Conservation (phyloP, 495 filamentous ascomycete genomes). For the Xylaria acuta region DNA sequence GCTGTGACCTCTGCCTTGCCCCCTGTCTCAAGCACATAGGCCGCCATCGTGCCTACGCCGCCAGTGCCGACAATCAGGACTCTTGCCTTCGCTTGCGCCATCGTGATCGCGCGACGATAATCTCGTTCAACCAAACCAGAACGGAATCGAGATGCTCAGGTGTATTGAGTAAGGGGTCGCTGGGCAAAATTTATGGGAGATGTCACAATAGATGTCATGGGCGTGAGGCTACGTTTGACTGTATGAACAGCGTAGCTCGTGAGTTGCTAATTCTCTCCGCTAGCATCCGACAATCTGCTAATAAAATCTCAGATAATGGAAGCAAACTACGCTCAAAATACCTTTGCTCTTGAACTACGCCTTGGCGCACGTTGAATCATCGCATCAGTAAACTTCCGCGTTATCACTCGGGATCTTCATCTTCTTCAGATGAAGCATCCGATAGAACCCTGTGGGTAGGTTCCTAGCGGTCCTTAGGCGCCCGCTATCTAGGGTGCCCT, state of each 20-base stretch:
- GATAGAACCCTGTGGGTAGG: not conserved
- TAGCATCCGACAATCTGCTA: not conserved
- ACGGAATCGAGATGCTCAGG: not conserved
- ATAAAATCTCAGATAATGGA: not conserved
- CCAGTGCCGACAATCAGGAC: conserved; percentile 50
- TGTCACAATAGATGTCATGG: not conserved
- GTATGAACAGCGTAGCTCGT: not conserved
- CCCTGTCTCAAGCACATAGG: conserved; percentile 44
- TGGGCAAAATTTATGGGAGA: not conserved
- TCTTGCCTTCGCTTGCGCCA: conserved; percentile 28
- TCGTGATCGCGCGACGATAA: not conserved
- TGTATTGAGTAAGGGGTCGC: not conserved
- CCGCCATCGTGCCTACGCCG: conserved; percentile 49
- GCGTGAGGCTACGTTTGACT: not conserved
- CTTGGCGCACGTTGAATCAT: not conserved
- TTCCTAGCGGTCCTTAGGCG: not conserved
- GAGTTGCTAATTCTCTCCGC: not conserved
- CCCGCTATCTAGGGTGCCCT: not conserved
- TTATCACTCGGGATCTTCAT: not conserved
- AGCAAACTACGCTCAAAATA: not conserved
- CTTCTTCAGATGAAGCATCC: too few species aligned
- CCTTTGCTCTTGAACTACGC: not conserved
- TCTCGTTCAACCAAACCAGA: not conserved
- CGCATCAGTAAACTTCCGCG: not conserved
- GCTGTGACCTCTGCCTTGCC: conserved; percentile 40